Conservation (phyloP, 225 moss, liverwort and hornwort genomes). For the Sphagnum tenellum region DNA sequence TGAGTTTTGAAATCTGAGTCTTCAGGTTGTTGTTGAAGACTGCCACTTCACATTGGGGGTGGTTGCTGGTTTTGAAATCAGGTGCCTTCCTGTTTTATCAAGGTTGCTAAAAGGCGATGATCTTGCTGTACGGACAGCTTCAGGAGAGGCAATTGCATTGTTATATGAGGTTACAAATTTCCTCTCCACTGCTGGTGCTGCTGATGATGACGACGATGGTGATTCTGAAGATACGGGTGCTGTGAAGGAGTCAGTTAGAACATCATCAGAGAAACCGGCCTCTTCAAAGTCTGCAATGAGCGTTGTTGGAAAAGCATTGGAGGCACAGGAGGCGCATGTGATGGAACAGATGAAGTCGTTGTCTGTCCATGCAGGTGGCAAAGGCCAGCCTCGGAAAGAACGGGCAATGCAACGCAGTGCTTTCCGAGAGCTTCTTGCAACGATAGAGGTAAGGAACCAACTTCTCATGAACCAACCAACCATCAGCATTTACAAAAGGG, state of each 20-base stretch:
- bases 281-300: too few species aligned
- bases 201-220: constrained; percentile 4
- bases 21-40: too few species aligned
- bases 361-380: constrained; percentile 65
- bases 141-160: constrained; percentile 78
- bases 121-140: constrained; percentile 55
- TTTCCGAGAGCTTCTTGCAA: constrained; percentile 61
- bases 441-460: constrained; percentile 43
- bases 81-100: constrained; percentile 59
- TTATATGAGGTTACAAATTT: constrained; percentile 58
- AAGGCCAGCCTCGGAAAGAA: constrained; percentile 75
- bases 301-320: constrained; percentile 24
- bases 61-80: constrained; percentile 5
- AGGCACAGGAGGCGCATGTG: constrained; percentile 56
- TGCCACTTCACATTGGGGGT: too few species aligned
- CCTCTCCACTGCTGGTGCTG: constrained; percentile 12
- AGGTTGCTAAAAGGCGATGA: constrained; percentile 62
- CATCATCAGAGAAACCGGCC: too few species aligned
- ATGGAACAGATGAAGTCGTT: constrained; percentile 87
- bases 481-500: not conserved
- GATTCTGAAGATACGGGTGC: not conserved
- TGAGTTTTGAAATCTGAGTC: too few species aligned
- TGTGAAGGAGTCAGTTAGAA: too few species aligned
- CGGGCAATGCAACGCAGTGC: constrained; percentile 54
- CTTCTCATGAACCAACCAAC: not conserved